Evolutionary conservation across 306 rosid species (phyloP).

Genomic region (Prunus salicina): DNA sequence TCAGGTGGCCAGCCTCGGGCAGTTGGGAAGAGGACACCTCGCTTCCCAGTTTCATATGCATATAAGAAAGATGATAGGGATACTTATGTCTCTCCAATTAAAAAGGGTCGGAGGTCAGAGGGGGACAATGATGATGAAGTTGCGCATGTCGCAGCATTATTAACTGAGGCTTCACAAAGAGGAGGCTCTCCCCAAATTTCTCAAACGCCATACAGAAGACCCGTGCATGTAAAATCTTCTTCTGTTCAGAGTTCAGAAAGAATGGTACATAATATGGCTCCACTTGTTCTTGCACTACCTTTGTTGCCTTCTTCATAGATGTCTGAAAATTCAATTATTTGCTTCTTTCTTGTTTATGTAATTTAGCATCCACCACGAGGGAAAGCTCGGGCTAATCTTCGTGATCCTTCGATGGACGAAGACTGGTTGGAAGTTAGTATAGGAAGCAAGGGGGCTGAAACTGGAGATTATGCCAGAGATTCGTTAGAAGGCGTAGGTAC

Average conservation of each 20-base stretch:
- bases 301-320: slow-evolving; percentile 15
- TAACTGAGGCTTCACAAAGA: slow-evolving; percentile 69
- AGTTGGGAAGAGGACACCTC: slow-evolving; percentile 82
- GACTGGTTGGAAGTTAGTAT: slow-evolving; percentile 63
- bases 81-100: slow-evolving; percentile 41
- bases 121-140: slow-evolving; percentile 54
- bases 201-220: slow-evolving; percentile 37
- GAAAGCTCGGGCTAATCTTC: slow-evolving; percentile 40
- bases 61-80: slow-evolving; percentile 41
- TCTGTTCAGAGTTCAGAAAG: slow-evolving; percentile 48
- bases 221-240: slow-evolving; percentile 37
- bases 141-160: slow-evolving; percentile 51
- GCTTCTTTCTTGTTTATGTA: slow-evolving; percentile 23
- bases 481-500: slow-evolving; percentile 56
- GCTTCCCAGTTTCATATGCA: slow-evolving; percentile 54
- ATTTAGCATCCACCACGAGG: slow-evolving; percentile 43
- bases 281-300: not conserved
- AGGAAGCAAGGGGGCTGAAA: slow-evolving; percentile 70
- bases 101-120: slow-evolving; percentile 45
- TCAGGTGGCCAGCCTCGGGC: slow-evolving; percentile 73
- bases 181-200: slow-evolving; percentile 61
- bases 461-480: slow-evolving; percentile 62
- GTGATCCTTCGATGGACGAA: slow-evolving; percentile 41
- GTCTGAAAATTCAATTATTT: slow-evolving; percentile 6
- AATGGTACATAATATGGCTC: slow-evolving; percentile 32